Base-by-base conservation (phyloP, 2,329 filamentous ascomycete species). In the Apiospora rasikravindrae region DNA sequence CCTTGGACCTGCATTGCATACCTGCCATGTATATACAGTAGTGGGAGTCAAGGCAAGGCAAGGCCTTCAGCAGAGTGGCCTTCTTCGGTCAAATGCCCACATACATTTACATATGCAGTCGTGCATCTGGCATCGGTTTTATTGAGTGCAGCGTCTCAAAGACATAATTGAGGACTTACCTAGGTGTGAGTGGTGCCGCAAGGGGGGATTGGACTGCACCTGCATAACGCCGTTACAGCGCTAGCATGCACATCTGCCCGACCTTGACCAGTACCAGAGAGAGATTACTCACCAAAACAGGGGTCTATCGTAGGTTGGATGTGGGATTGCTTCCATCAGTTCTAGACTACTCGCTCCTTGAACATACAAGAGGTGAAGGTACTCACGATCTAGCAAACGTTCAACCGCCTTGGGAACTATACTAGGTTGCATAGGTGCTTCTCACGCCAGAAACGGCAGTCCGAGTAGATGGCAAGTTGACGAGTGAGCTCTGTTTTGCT, bases 161-260 rank as follows among this genome's bases (percentile, higher is more conserved):
- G 29, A 40, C 57, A 33, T 37, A 40, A 37, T 64, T n/a, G 16
- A 37, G 53, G 6, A n/a, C n/a, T 24, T 64, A 64, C 57, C 57
- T 64, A 64, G 57, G 57, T 64, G 53, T 37, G 33, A 10, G 29
- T 33, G 33, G 51, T 57, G 51, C 53, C 40, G 57, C 40, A 64
- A 40, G 57, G 57, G 57, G 49, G 22, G 19, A 37, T 37, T n/a
- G 33, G 57, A 40, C 3, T 64, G 29, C 19, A 40, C 33, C 33
- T 40, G 57, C 33, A 64, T 64, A 64, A n/a, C 57, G 57, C 57
- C 57, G 57, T 64, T 64, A 64, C 57, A 64, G 57, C 57, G 13
- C 57, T 64, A 64, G 57, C 10, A 40, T 64, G 57, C 57, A 64
- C 22, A 64, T 33, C 22, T 64, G 57, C 57, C 57, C 57, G 33